phyloP scores from a whole-genome alignment of 352 stramenopile genomes.

The Phytopythium ostracodes region DNA sequence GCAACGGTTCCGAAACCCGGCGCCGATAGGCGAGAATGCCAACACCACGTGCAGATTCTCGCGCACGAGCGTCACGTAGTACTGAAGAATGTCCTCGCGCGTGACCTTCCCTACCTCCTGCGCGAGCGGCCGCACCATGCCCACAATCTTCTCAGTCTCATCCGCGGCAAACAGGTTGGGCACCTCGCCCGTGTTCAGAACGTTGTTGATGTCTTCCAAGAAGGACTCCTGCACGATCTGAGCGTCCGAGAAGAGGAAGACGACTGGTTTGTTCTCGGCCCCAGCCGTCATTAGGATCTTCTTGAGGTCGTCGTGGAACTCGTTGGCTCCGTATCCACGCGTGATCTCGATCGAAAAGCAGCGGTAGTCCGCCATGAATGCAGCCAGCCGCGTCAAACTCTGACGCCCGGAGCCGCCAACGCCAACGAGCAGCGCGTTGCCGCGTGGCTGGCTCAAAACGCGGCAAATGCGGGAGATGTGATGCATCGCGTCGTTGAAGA shows the following conservation, averaged over 20 bases:
- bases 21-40: conserved; percentile 90
- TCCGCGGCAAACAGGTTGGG: conserved; percentile 92
- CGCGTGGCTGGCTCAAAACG: conserved; percentile 88
- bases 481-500: conserved; percentile 94
- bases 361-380: conserved; percentile 91
- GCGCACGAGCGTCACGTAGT: conserved; percentile 90
- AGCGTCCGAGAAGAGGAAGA: conserved; percentile 92
- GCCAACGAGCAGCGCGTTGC: conserved; percentile 91
- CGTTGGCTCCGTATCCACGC: conserved; percentile 82
- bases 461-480: conserved; percentile 93
- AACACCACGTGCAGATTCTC: conserved; percentile 95
- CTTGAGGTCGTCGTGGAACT: conserved; percentile 93
- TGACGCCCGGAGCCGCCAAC: conserved; percentile 90
- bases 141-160: conserved; percentile 89
- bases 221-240: conserved; percentile 94
- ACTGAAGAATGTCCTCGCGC: conserved; percentile 78
- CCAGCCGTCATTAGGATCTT: conserved; percentile 89
- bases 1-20: conserved; percentile 90
- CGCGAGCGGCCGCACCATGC: conserved; percentile 75
- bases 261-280: conserved; percentile 81
- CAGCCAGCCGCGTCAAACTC: conserved; percentile 86
- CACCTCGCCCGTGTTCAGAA: conserved; percentile 92
- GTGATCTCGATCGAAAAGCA: conserved; percentile 94
- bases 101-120: conserved; percentile 77
- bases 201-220: conserved; percentile 94